These are phyloP conservation scores for Leccinum fallax DNA, from an alignment of 1,284 basidiomycete species.

Conservation along the genomic window DNA sequence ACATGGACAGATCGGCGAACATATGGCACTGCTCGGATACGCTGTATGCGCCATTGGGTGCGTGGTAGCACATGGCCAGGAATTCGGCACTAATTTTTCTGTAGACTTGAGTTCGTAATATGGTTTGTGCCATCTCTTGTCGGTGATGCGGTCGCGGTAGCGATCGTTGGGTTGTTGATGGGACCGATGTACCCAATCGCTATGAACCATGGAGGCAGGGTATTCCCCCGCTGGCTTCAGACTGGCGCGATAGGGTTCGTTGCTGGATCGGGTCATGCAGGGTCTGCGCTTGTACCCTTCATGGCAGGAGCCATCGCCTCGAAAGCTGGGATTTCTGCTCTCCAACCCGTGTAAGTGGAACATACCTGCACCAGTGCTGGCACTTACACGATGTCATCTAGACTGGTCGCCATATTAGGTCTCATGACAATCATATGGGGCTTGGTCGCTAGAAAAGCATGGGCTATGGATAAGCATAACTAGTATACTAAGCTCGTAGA, in stretches of 20 bases:
- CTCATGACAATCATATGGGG: slow-evolving; percentile 46
- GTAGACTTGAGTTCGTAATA: slow-evolving; percentile 53
- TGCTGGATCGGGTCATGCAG: slow-evolving; percentile 51
- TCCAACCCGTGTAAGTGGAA: slow-evolving; percentile 56
- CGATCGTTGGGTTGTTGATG: slow-evolving; percentile 54
- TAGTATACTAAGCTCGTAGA: neutral
- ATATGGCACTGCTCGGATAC: slow-evolving; percentile 22
- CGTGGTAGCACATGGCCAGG: neutral
- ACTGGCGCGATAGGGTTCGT: slow-evolving; percentile 57
- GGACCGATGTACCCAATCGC: slow-evolving; percentile 58
- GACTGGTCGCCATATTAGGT: slow-evolving; percentile 46
- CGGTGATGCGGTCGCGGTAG: slow-evolving; percentile 53
- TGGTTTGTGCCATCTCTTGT: slow-evolving; percentile 61
- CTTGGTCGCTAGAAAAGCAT: slow-evolving; percentile 36
- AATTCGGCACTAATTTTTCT: neutral
- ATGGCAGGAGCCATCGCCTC: slow-evolving; percentile 56
- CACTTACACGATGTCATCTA: slow-evolving; percentile 18
- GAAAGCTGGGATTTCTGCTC: slow-evolving; percentile 47
- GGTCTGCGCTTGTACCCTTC: slow-evolving; percentile 59
- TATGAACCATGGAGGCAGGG: slow-evolving; percentile 48
- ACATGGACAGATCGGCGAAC: slow-evolving; percentile 27
- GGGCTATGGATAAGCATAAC: neutral
- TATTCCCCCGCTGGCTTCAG: slow-evolving; percentile 54
- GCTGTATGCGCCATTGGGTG: slow-evolving; percentile 37
- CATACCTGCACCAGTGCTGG: neutral